Evolutionary conservation across 495 filamentous ascomycete species (phyloP).

Genomic region (Ramalina peruviana): DNA sequence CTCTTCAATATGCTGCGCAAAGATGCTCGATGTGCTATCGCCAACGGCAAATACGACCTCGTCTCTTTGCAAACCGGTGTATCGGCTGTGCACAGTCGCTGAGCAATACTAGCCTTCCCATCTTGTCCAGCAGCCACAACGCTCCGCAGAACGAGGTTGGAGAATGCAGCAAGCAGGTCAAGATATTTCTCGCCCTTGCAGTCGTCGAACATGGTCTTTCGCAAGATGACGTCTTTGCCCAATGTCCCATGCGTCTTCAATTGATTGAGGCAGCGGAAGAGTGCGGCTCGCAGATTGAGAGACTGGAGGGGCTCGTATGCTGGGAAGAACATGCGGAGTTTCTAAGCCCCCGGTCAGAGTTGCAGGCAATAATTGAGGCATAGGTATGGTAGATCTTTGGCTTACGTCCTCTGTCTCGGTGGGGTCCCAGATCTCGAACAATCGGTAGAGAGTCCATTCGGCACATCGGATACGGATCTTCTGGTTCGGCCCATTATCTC

Average conservation of each 20-base stretch:
- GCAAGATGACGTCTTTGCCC: slow-evolving; percentile 58
- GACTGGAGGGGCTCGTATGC: slow-evolving; percentile 77
- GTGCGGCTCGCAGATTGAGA: slow-evolving; percentile 70
- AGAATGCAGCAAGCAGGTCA: slow-evolving; percentile 67
- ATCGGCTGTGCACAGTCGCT: slow-evolving; percentile 47
- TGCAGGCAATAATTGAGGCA: background rate
- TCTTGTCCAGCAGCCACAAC: slow-evolving; percentile 27
- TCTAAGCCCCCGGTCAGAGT: slow-evolving; percentile 29
- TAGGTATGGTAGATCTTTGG: slow-evolving; percentile 3
- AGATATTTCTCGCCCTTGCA: slow-evolving; percentile 73
- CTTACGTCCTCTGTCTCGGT: slow-evolving; percentile 54
- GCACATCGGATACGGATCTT: slow-evolving; percentile 63
- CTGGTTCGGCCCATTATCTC: slow-evolving; percentile 54
- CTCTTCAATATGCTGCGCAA: slow-evolving; percentile 29
- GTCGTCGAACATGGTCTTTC: slow-evolving; percentile 87
- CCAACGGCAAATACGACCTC: slow-evolving; percentile 46
- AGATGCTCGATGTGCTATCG: slow-evolving; percentile 57
- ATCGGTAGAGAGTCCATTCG: slow-evolving; percentile 73
- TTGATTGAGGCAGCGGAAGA: slow-evolving; percentile 65
- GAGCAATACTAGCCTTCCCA: slow-evolving; percentile 32
- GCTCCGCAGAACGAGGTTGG: slow-evolving; percentile 64
- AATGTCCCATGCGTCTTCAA: slow-evolving; percentile 76
- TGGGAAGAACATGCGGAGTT: slow-evolving; percentile 80
- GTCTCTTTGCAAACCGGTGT: slow-evolving; percentile 45
- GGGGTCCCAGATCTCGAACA: slow-evolving; percentile 71